Percentiles rank a stretch among this genome's conserved stretches.
phyloP scores from a whole-genome alignment of 768 basidiomycete genomes.

The Zangia roseola region DNA sequence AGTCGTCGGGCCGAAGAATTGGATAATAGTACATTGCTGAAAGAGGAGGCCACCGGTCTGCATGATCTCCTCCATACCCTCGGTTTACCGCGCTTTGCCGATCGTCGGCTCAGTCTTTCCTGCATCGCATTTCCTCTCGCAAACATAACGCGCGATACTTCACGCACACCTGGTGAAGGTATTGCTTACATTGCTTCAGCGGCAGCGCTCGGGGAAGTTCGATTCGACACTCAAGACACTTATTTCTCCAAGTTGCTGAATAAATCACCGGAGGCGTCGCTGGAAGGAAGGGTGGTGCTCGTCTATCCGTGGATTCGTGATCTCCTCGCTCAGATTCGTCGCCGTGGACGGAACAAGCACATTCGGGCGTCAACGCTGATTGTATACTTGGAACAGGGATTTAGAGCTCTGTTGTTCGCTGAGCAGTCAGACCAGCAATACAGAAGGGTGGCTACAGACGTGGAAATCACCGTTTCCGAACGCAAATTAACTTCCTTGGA shows the following conservation, averaged over 20 bases:
- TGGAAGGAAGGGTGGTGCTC: background rate
- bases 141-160: background rate
- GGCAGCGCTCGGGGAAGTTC: background rate
- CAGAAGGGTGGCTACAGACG: slow-evolving; percentile 19
- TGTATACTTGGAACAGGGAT: slow-evolving; percentile 8
- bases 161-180: background rate
- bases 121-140: slow-evolving; percentile 11
- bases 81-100: background rate
- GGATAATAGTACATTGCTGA: background rate
- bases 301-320: slow-evolving; percentile 12
- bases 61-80: background rate
- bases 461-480: background rate
- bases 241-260: background rate
- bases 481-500: background rate
- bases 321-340: background rate
- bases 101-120: slow-evolving; percentile 9
- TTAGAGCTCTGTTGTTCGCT: slow-evolving; percentile 5
- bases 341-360: background rate
- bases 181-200: background rate
- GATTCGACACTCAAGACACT: background rate
- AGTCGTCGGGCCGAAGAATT: background rate
- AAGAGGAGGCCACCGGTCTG: background rate
- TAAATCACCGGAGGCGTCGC: too few relatives aligned
- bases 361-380: background rate
- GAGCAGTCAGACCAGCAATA: slow-evolving; percentile 2